phyloP scores from a whole-genome alignment of 805 yeast species.

The Suhomyces sp. region DNA sequence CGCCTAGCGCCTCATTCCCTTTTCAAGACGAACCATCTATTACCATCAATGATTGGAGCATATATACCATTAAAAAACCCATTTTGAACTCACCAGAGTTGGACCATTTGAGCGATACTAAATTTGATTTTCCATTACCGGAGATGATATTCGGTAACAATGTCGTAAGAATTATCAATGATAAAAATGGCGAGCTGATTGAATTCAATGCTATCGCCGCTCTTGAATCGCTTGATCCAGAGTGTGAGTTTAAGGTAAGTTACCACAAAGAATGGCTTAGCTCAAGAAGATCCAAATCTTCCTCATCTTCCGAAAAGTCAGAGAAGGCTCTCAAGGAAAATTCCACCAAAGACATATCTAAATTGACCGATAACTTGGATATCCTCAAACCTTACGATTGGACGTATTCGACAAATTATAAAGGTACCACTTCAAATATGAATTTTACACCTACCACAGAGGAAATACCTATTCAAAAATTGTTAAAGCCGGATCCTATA shows the following conservation, averaged over 20 bases:
- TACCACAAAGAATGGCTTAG: slow-evolving; percentile 81
- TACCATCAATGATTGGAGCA: slow-evolving; percentile 68
- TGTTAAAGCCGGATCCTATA: slow-evolving; percentile 78
- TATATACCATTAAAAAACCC: slow-evolving; percentile 70
- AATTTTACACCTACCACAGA: slow-evolving; percentile 19
- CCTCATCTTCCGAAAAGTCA: slow-evolving; percentile 17
- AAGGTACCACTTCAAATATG: slow-evolving; percentile 49
- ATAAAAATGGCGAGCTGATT: slow-evolving; percentile 42
- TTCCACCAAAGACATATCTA: slow-evolving; percentile 29
- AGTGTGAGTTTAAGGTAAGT: slow-evolving; percentile 56
- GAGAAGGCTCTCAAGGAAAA: slow-evolving; percentile 26
- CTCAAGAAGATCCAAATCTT: slow-evolving; percentile 28
- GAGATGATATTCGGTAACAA: slow-evolving; percentile 97
- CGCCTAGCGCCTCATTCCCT: slow-evolving; percentile 67
- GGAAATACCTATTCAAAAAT: slow-evolving; percentile 64
- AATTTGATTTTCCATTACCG: slow-evolving; percentile 79
- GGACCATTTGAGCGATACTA: slow-evolving; percentile 56
- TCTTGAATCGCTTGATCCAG: slow-evolving; percentile 34
- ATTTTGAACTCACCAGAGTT: slow-evolving; percentile 73
- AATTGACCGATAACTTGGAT: slow-evolving; percentile 44
- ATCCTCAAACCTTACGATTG: slow-evolving; percentile 88
- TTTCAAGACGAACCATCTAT: slow-evolving; percentile 67
- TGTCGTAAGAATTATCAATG: slow-evolving; percentile 49
- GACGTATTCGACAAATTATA: slow-evolving; percentile 86
- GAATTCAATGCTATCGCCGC: slow-evolving; percentile 80